Conservation (phyloP, 345 rosid genomes). For the Aurinia saxatilis region DNA sequence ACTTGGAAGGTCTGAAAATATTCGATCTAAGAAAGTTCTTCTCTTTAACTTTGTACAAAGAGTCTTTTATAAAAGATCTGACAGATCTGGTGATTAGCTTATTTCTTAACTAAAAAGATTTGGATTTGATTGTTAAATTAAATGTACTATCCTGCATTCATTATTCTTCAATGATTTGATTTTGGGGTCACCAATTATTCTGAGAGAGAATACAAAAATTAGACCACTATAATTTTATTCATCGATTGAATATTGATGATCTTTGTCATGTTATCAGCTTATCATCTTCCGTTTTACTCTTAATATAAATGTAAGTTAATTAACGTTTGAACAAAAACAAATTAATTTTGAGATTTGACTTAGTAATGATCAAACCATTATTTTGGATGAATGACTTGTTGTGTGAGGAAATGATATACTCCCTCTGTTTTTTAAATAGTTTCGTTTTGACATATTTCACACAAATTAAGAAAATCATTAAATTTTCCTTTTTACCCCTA, state of each 20-base stretch:
- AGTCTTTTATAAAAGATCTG: slow-evolving; percentile 6
- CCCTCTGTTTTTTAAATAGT: too few relatives aligned
- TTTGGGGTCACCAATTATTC: background rate
- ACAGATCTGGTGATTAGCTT: slow-evolving; percentile 6
- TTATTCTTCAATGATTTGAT: background rate
- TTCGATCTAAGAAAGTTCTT: slow-evolving; percentile 4
- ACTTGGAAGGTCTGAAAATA: background rate
- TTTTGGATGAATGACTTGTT: background rate
- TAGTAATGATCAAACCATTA: background rate
- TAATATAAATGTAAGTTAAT: background rate
- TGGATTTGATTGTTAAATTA: slow-evolving; percentile 16
- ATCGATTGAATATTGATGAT: background rate
- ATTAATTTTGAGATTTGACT: background rate
- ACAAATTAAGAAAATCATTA: too few relatives aligned
- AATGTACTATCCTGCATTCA: background rate
- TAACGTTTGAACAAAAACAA: background rate
- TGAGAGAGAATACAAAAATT: background rate
- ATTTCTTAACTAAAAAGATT: background rate
- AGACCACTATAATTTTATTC: background rate
- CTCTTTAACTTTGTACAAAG: slow-evolving; percentile 7
- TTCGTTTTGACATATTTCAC: too few relatives aligned
- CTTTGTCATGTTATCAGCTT: background rate
- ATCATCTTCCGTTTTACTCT: background rate
- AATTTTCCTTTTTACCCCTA: too few relatives aligned
- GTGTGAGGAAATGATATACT: too few relatives aligned